These are phyloP conservation scores for Clonostachys solani DNA, from an alignment of 2,329 filamentous ascomycete genomes.

Conservation along the genomic window DNA sequence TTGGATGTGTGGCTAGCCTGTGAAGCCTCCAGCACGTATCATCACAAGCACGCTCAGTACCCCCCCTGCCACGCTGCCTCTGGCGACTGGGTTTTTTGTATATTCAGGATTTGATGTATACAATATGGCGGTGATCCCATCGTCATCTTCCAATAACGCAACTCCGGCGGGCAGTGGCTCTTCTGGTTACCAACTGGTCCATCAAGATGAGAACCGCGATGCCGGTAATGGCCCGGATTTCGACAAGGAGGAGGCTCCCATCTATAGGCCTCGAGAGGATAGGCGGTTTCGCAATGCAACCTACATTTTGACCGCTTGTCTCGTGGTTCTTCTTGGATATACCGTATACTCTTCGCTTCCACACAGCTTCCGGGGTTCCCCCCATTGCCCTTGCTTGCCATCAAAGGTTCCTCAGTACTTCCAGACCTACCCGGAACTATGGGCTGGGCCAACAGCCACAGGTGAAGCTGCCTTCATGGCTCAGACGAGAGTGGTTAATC, in stretches of 20 bases:
- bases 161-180: background rate
- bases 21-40: too few species aligned
- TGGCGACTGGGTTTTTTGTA: too few species aligned
- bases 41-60: too few species aligned
- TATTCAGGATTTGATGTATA: too few species aligned
- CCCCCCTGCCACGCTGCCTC: too few species aligned
- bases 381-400: constrained; percentile 20
- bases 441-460: constrained; percentile 65
- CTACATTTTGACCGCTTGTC: background rate
- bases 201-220: constrained; percentile 15
- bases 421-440: constrained; percentile 55
- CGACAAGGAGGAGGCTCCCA: background rate
- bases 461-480: constrained; percentile 67
- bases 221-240: background rate
- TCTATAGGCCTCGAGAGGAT: background rate
- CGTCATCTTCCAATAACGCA: background rate
- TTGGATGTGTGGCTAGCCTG: too few species aligned
- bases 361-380: constrained; percentile 13
- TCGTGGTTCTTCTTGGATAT: constrained; percentile 28
- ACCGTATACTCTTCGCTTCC: constrained; percentile 30
- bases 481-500: constrained; percentile 64
- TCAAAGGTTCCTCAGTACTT: constrained; percentile 56
- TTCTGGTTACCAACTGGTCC: constrained; percentile 23
- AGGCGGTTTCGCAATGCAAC: constrained; percentile 1
- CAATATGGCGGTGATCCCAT: background rate